Conservation (phyloP, 192 early-diverging fungal species). For the Lobosporangium transversale region DNA sequence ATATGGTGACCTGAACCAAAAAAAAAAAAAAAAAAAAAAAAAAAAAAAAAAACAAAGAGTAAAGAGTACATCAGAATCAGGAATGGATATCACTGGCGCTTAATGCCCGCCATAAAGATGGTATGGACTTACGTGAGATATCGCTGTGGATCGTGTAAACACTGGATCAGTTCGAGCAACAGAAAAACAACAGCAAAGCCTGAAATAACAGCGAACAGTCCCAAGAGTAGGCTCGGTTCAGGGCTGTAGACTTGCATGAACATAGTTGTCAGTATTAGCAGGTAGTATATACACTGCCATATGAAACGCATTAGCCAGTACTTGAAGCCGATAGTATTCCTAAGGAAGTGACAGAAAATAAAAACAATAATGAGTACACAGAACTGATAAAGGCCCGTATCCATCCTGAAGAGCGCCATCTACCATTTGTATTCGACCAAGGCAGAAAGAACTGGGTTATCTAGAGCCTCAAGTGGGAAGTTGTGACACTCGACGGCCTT, state of each 20-base stretch:
- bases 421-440: constrained; percentile 13
- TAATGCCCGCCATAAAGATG: too few relatives aligned
- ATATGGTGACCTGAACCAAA: constrained; percentile 2
- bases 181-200: constrained; percentile 1
- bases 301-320: constrained; percentile 14
- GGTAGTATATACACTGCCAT: constrained; percentile 14
- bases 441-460: background rate
- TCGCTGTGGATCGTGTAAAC: background rate
- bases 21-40: background rate
- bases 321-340: constrained; percentile 19
- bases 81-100: too few relatives aligned
- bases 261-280: background rate
- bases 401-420: background rate
- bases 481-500: background rate
- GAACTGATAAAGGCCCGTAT: background rate
- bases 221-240: background rate
- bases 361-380: background rate
- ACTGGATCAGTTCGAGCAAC: constrained; percentile 17
- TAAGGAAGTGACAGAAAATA: background rate
- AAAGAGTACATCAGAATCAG: background rate
- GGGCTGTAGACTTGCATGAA: constrained; percentile 2
- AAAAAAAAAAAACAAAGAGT: background rate
- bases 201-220: constrained; percentile 14
- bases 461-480: background rate
- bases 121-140: background rate